Base-by-base conservation (phyloP, 805 yeast species). In the Wickerhamiella australiensis region DNA sequence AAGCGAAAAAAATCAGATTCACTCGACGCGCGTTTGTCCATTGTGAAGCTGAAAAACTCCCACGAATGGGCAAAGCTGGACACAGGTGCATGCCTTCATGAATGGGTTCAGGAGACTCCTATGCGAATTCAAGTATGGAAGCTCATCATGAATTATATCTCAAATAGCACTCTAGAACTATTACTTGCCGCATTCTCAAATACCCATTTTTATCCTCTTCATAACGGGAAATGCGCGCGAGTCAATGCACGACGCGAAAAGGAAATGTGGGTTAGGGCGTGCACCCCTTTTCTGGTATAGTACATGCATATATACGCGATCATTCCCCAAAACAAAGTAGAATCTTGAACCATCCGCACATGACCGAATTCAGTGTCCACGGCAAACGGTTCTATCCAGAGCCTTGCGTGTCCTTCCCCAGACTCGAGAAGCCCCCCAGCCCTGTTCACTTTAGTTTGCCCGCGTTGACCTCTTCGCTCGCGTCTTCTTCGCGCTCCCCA, bases 361-460 rank as follows among this genome's bases (percentile, higher is more conserved):
- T 46, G 49, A 13, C 49, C 21, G 49, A 46, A 3, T 22, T 46
- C 25, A 46, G 23, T 21, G 38, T 35, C 20, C 42, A 26, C 18
- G 49, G 49, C 3, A 46, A 46, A 27, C 35, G 49, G 43, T 46
- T 37, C 42, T 46, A 23, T 27, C 49, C 49, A 11, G 43, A 37
- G 18, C 49, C 49, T 4, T 13, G 11, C 2, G 49, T 46, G 11
- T 35, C 49, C 20, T 46, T 46, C 27, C 49, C 49, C 6, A 20
- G 49, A 5, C 49, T 46, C 23, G 22, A 12, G 29, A 46, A 46
- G 29, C 49, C 49, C 6, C 27, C 43, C 8, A 46, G 49, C 21
- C 49, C 49, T 13, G 43, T 46, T 8, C 26, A 46, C 3, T 27
- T n/a, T 22, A 31, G 42, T 29, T 23, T 46, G 27, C 49, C 49